Conservation (phyloP, 129 eudicot genomes). For the Arctium minus region DNA sequence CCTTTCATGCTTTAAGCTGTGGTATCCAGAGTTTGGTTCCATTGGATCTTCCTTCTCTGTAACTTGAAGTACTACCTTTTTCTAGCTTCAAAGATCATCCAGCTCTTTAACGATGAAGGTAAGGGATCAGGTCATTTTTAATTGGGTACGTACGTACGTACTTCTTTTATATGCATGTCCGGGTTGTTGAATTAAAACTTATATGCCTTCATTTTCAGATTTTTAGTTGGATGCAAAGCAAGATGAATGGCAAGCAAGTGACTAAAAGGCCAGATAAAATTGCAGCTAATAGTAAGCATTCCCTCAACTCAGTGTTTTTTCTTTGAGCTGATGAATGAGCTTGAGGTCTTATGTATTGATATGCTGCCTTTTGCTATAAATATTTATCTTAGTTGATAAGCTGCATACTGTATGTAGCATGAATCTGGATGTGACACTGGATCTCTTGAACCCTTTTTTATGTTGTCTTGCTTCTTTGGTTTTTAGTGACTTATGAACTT, state of each 20-base stretch:
- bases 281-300: conserved; percentile 34
- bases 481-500: background rate
- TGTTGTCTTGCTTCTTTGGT: too few species aligned
- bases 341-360: too few species aligned
- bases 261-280: conserved; percentile 20
- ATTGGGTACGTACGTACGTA: background rate
- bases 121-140: background rate
- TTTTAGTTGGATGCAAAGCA: conserved; percentile 71
- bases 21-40: conserved; percentile 6
- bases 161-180: background rate
- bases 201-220: conserved; percentile 34
- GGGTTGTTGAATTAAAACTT: background rate
- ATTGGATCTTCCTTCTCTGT: background rate
- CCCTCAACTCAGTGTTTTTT: background rate
- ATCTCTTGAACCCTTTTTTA: too few species aligned
- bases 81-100: background rate
- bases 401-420: background rate
- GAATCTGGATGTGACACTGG: background rate
- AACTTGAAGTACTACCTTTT: background rate
- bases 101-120: conserved; percentile 28
- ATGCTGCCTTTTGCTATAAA: background rate
- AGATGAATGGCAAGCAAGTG: conserved; percentile 44
- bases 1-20: conserved; percentile 20
- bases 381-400: background rate
- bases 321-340: background rate